These are phyloP conservation scores for Biscogniauxia marginata DNA, from an alignment of 2,329 filamentous ascomycete genomes.

Conservation along the genomic window DNA sequence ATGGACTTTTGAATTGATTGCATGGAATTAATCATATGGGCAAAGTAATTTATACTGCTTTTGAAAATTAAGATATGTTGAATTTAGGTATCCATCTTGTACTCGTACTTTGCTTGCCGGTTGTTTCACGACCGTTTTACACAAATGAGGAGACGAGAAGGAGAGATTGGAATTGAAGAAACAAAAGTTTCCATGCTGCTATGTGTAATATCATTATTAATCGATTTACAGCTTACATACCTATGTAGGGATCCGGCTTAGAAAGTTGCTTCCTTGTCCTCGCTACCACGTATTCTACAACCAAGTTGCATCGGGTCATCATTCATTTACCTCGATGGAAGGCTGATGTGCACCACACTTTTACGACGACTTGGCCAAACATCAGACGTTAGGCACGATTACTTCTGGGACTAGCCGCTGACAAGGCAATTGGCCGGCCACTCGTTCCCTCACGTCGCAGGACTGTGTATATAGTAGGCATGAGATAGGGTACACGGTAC, in stretches of 20 bases:
- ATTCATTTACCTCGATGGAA: too few species aligned
- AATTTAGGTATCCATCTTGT: neutral
- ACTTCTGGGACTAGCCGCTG: neutral
- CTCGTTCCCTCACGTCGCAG: neutral
- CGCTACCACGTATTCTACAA: too few species aligned
- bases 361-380: too few species aligned
- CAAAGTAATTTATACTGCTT: neutral
- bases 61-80: neutral
- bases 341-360: too few species aligned
- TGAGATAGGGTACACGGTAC: neutral
- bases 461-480: neutral
- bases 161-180: neutral
- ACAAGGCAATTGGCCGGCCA: neutral
- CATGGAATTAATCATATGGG: neutral
- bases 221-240: too few species aligned
- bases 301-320: too few species aligned
- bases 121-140: slow-evolving; percentile 3
- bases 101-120: neutral
- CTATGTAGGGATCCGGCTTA: too few species aligned
- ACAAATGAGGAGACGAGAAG: neutral
- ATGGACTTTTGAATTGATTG: neutral
- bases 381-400: neutral
- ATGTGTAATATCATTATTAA: too few species aligned
- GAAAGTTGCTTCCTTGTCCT: too few species aligned
- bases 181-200: neutral